Evolutionary conservation across 2,329 filamentous ascomycete species (phyloP), one percentile per base, ranked within the genome.

Genomic region (Nakataea oryzae): DNA sequence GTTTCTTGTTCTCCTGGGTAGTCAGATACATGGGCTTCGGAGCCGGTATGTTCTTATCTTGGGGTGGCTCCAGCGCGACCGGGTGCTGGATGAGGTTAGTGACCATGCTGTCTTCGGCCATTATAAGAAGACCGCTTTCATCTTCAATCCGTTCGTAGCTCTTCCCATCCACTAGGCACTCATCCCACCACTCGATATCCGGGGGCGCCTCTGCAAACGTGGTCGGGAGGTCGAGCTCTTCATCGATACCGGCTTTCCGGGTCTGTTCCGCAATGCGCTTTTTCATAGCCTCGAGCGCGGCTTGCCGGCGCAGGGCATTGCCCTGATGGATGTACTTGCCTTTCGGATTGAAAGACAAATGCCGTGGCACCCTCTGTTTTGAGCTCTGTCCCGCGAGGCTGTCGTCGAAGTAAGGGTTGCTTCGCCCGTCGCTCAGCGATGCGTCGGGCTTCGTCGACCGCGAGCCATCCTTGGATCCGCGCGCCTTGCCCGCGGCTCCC

Each of bases 281-380:
- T 76, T 97, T 97, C 86, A 99, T 93, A 65, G 88, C 88, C 78
- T 99, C 96, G 30, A 99, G 80, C 60, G 89, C 88, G 55, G 89
- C 91, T 75, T 97, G 93, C 64, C 91, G 85, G 65, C 95, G 87
- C 61, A 97, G 78, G 62, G 93, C 93, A 72, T 91, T 93, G 9
- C 90, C 95, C 75, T 97, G 93, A 66, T 92, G 88, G 64, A 97
- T 96, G 71, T 96, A 97, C 81, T 97, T 97, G 61, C 95, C 95
- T 74, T 96, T 96, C 68, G 93, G 87, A 69, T 97, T 96, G 79
- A 99, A 97, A 14, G 91, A 78, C 24, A 99, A 81, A 66, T 90
- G 86, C 64, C 90, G 86, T 13, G 91, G 84, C 65, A 89, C 82
- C 60, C 92, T 83, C 50, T 82, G 79, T 68, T 88, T 90, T 34